Conservation (phyloP, 257 asterid genomes). For the Solanum piurae region DNA sequence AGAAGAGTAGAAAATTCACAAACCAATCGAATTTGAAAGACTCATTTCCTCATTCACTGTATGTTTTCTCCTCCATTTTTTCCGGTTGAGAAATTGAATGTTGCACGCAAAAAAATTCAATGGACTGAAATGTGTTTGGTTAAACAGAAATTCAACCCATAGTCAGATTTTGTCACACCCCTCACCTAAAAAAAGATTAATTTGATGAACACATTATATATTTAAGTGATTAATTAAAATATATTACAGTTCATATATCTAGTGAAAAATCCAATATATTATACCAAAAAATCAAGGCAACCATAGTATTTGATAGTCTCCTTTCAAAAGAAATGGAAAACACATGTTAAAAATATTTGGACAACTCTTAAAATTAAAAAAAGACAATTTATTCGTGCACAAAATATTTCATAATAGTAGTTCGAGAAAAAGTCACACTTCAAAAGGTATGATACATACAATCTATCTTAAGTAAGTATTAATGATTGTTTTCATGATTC, state of each 20-base stretch:
- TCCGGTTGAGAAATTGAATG: not conserved
- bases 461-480: not conserved
- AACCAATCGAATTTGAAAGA: not conserved
- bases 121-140: not conserved
- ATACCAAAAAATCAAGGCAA: not conserved
- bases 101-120: not conserved
- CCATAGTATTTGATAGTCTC: not conserved
- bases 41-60: not conserved
- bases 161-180: not conserved
- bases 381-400: not conserved
- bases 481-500: not conserved
- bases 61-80: not conserved
- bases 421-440: no score
- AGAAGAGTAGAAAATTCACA: not conserved
- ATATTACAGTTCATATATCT: not conserved
- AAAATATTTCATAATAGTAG: not conserved
- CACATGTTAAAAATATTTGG: not conserved
- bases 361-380: not conserved
- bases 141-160: not conserved
- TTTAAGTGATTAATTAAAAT: no score
- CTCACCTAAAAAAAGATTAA: no score
- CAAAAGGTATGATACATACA: not conserved
- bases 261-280: not conserved
- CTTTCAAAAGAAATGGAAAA: not conserved
- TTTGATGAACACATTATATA: not conserved